phyloP scores from a whole-genome alignment of 2,329 filamentous ascomycete genomes.

The Fusarium solani-melongenae region DNA sequence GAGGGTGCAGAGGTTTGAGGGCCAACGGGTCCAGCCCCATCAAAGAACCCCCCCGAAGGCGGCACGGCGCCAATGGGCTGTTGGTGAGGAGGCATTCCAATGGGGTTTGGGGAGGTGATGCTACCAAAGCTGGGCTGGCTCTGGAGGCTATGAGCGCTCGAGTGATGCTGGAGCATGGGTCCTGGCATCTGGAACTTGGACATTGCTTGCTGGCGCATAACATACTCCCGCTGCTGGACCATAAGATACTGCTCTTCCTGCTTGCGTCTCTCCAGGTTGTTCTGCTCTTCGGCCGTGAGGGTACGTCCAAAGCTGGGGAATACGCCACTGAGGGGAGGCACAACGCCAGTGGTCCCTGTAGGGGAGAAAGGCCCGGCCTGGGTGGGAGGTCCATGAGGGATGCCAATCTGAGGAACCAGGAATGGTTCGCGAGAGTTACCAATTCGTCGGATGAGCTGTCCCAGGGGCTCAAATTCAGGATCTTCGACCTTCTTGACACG shows the following conservation, averaged over 20 bases:
- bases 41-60: constrained; percentile 77
- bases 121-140: constrained; percentile 97
- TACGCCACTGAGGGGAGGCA: constrained; percentile 90
- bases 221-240: constrained; percentile 93
- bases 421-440: constrained; percentile 98
- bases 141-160: constrained; percentile 93
- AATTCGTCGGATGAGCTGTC: constrained; percentile 93
- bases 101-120: constrained; percentile 88
- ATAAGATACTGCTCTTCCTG: constrained; percentile 98
- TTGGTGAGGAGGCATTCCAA: constrained; percentile 64
- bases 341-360: constrained; percentile 68
- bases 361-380: constrained; percentile 61
- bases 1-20: constrained; percentile 39
- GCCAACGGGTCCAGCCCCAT: constrained; percentile 58
- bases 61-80: constrained; percentile 67
- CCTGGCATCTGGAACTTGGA: constrained; percentile 74
- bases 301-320: constrained; percentile 98
- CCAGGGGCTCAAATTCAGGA: constrained; percentile 91
- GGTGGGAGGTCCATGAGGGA: constrained; percentile 83
- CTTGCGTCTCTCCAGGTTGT: constrained; percentile 94
- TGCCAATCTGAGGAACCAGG: constrained; percentile 95
- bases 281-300: constrained; percentile 96
- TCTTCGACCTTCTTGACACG: constrained; percentile 97
- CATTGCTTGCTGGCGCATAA: constrained; percentile 86
- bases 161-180: constrained; percentile 83